Evolutionary conservation across 345 rosid species (phyloP).

Genomic region (Crucihimalaya himalaica): DNA sequence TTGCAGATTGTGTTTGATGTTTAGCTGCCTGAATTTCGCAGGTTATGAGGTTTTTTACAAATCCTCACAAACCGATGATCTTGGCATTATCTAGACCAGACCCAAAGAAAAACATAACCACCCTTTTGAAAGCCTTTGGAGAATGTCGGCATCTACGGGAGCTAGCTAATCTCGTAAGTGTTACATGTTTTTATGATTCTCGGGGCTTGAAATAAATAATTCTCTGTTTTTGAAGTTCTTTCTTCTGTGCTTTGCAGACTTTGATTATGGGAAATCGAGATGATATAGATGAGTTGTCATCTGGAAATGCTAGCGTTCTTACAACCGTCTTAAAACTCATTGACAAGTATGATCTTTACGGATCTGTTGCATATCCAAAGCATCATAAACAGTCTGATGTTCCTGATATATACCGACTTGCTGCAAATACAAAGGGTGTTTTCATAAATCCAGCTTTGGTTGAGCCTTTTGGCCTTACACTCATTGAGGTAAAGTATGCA

Average conservation of each 20-base stretch:
- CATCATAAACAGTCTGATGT: constrained; percentile 97
- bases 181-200: background rate
- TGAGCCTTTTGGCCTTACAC: constrained; percentile 96
- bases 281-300: constrained; percentile 80
- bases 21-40: constrained; percentile 19
- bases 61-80: constrained; percentile 96
- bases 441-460: constrained; percentile 97
- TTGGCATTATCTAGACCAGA: constrained; percentile 97
- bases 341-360: constrained; percentile 94
- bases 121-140: constrained; percentile 91
- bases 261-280: constrained; percentile 95
- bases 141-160: constrained; percentile 88
- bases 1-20: constrained; percentile 15
- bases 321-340: constrained; percentile 79
- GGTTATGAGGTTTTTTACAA: constrained; percentile 92
- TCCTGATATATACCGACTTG: constrained; percentile 92
- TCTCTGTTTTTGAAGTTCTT: background rate
- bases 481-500: constrained; percentile 68
- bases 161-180: constrained; percentile 88
- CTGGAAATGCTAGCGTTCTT: constrained; percentile 81
- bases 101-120: constrained; percentile 95
- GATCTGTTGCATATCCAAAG: constrained; percentile 91
- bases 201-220: background rate
- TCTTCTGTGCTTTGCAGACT: constrained; percentile 49
- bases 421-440: constrained; percentile 94